Base-by-base conservation (phyloP, 148 eudicot genomes). In the Cornus florida region DNA sequence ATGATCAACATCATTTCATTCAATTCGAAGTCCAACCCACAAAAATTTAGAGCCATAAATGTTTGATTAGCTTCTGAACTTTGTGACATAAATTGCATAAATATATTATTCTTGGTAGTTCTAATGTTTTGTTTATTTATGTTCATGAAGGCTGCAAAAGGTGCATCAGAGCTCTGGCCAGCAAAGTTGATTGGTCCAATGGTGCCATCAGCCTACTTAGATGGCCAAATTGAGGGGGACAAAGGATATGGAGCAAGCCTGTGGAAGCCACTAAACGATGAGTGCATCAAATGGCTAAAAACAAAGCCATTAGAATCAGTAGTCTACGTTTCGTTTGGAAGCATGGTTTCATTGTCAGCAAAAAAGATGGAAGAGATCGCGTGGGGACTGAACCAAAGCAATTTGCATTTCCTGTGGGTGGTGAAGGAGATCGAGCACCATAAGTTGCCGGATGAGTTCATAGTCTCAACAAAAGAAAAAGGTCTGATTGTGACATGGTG, bases 401-500 rank as follows among this genome's bases (percentile, higher is more conserved):
- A 70, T 22, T 71, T 83, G 6, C 13, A 85, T 16, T 91, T 91
- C 76, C 82, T 91, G 39, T 91, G 94, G 92, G 94, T 91, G 2
- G 77, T 91, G 60, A 83, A 90, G 69, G 87, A 91, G 46, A 81
- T 90, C 12, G 84, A 87, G 22, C 46, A 33, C 7, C 60, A 28
- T 19, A 89, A 79, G 16, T 57, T 89, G 5, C 89, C 89, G 2
- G 38, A 75, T 6, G 83, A 76, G 38, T 91, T 89, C 71, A 7
- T 39, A 11, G 82, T 83, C 2, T 33, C 66, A 0, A 67, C 57
- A n/a, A 10, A 22, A 14, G 78, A 46, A 7, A 80, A 82, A 28
- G 94, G 92, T 48, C 70, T 86, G 50, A 71, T 91, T 13, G 87
- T 91, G n/a, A 69, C 91, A 13, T 91, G 94, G 94, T 91, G 94